These are phyloP conservation scores for Rutstroemia sp. DNA, from an alignment of 2,329 filamentous ascomycete genomes.

Conservation along the genomic window DNA sequence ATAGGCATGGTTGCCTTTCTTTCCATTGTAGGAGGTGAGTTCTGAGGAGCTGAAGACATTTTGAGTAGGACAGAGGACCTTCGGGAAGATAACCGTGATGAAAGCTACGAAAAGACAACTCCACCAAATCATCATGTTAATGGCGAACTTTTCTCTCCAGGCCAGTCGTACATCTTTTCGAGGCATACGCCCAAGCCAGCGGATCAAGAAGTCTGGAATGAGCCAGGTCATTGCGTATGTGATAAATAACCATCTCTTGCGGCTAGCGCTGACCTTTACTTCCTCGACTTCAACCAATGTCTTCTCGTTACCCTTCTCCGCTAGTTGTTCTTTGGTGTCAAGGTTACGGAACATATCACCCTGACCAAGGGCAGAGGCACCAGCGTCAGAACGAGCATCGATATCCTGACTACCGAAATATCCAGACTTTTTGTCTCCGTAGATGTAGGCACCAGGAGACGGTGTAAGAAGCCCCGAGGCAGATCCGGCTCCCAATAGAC, in stretches of 20 bases:
- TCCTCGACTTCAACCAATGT: conserved; percentile 87
- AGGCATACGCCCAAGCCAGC: conserved; percentile 71
- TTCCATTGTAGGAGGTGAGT: conserved; percentile 66
- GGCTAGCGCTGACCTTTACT: conserved; percentile 64
- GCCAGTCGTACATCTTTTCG: conserved; percentile 88
- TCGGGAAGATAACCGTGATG: conserved; percentile 83
- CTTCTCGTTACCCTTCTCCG: conserved; percentile 89
- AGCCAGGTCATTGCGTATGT: conserved; percentile 82
- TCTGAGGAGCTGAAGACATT: conserved; percentile 78
- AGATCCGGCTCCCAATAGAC: conserved; percentile 37
- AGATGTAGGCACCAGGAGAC: conserved; percentile 53
- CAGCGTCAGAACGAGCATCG: conserved; percentile 85
- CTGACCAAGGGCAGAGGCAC: conserved; percentile 79
- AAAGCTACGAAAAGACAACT: conserved; percentile 72
- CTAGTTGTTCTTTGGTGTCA: conserved; percentile 88
- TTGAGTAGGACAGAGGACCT: conserved; percentile 84
- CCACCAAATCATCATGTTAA: conserved; percentile 96
- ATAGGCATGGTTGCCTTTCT: conserved; percentile 55
- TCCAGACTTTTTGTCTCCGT: conserved; percentile 66
- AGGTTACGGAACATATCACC: conserved; percentile 98
- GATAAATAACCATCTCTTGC: conserved; percentile 84
- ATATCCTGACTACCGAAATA: conserved; percentile 67
- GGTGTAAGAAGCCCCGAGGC: conserved; percentile 40
- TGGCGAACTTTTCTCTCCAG: conserved; percentile 95
- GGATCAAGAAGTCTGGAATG: conserved; percentile 77